Conservation (phyloP, 2,329 filamentous ascomycete species). For the Phyllosticta ampelicida region DNA sequence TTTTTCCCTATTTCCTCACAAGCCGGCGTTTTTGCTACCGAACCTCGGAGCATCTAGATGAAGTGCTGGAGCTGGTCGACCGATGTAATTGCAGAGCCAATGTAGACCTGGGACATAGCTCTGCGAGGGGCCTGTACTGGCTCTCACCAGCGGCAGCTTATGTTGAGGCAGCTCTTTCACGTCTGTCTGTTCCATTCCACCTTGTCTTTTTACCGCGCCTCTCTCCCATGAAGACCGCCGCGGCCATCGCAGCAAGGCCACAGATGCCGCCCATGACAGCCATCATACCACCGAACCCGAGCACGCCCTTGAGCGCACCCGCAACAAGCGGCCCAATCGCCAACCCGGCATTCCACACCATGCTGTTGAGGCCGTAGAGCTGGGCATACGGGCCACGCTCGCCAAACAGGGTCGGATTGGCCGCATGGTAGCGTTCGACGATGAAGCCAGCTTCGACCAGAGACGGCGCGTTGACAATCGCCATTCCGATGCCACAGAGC, state of each 20-base stretch:
- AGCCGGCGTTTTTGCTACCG: too few species aligned
- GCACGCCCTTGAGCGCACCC: conserved; percentile 39
- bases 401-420: conserved; percentile 46
- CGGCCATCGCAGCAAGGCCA: conserved; percentile 28
- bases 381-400: conserved; percentile 51
- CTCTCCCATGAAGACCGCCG: conserved; percentile 3
- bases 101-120: not conserved
- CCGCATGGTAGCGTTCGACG: conserved; percentile 44
- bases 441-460: conserved; percentile 48
- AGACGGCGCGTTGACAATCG: conserved; percentile 42
- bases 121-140: not conserved
- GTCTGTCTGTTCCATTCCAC: not conserved
- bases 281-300: conserved; percentile 51
- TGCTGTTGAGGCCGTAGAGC: conserved; percentile 53
- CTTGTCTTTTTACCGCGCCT: not conserved
- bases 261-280: conserved; percentile 38
- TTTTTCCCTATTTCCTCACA: too few species aligned
- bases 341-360: conserved; percentile 50
- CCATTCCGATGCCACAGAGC: conserved; percentile 42
- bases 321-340: conserved; percentile 49
- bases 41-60: too few species aligned
- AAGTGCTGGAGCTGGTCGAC: too few species aligned
- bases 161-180: not conserved
- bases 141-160: not conserved
- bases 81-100: too few species aligned